These are phyloP conservation scores for Dothiorella sarmentorum DNA, from an alignment of 2,329 filamentous ascomycete genomes.

Conservation along the genomic window DNA sequence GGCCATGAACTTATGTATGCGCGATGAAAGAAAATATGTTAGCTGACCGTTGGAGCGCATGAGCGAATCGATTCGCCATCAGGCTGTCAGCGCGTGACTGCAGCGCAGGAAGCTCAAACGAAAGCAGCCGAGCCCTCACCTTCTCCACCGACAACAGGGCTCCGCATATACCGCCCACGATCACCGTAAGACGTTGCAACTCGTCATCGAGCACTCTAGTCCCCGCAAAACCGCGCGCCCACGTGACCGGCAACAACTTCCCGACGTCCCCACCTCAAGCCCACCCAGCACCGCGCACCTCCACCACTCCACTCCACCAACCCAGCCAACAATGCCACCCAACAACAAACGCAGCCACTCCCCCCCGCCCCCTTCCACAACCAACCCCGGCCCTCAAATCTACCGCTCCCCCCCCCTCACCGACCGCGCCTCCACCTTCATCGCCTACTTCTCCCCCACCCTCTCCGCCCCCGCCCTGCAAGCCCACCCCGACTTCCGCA, in stretches of 20 bases:
- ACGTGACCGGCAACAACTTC: too few relatives aligned
- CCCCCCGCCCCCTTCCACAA: neutral
- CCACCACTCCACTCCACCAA: slow-evolving; percentile 32
- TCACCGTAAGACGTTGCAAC: neutral
- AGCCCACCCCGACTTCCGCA: slow-evolving; percentile 41
- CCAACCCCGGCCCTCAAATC: slow-evolving; percentile 23
- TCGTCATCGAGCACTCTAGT: too few relatives aligned
- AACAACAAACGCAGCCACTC: too few relatives aligned
- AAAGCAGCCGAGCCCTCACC: neutral
- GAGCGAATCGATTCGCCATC: neutral
- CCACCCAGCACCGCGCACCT: neutral
- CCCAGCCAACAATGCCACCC: too few relatives aligned
- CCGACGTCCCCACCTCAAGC: too few relatives aligned
- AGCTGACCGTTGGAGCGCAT: neutral
- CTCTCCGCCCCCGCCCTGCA: slow-evolving; percentile 42
- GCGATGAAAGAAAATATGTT: neutral
- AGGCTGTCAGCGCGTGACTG: neutral
- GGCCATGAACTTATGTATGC: neutral
- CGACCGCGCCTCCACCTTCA: slow-evolving; percentile 52
- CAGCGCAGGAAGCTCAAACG: neutral
- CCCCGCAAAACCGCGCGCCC: too few relatives aligned
- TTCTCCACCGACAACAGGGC: neutral
- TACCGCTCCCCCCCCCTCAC: slow-evolving; percentile 46
- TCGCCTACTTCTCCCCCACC: slow-evolving; percentile 48
- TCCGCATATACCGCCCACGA: neutral